phyloP scores from a whole-genome alignment of 805 yeast species.

The Naumovozyma castellii region DNA sequence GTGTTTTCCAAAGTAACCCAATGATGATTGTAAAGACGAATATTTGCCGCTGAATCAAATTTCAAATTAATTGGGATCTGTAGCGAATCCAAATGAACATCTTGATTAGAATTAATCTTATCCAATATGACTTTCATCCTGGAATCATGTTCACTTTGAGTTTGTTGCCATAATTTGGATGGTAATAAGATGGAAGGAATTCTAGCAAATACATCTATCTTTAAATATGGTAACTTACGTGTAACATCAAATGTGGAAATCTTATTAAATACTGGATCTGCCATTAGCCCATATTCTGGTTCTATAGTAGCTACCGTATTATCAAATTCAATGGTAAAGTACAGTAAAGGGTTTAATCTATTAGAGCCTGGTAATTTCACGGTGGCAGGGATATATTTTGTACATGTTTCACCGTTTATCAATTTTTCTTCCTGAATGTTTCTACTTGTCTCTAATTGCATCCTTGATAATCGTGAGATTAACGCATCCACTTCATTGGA shows the following conservation, averaged over 20 bases:
- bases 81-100: conserved; percentile 64
- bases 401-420: conserved; percentile 21
- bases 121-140: conserved; percentile 18
- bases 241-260: conserved; percentile 85
- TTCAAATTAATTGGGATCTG: conserved; percentile 49
- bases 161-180: conserved; percentile 26
- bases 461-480: conserved; percentile 13
- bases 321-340: conserved; percentile 85
- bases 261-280: conserved; percentile 72
- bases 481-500: conserved; percentile 13
- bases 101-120: conserved; percentile 39
- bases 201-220: conserved; percentile 66
- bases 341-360: conserved; percentile 59
- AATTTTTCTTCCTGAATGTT: conserved; percentile 22
- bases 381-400: conserved; percentile 39
- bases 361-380: conserved; percentile 44
- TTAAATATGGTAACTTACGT: conserved; percentile 46
- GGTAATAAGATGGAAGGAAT: conserved; percentile 56
- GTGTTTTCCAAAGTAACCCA: conserved; percentile 34
- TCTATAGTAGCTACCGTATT: conserved; percentile 83
- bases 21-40: conserved; percentile 58
- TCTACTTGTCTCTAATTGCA: conserved; percentile 8
- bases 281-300: conserved; percentile 71
- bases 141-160: conserved; percentile 13
- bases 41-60: conserved; percentile 36